Percentiles rank a stretch among this genome's conserved stretches.
These are phyloP conservation scores for Taxawa tesnikishii DNA, from an alignment of 2,329 filamentous ascomycete species.

Conservation along the genomic window DNA sequence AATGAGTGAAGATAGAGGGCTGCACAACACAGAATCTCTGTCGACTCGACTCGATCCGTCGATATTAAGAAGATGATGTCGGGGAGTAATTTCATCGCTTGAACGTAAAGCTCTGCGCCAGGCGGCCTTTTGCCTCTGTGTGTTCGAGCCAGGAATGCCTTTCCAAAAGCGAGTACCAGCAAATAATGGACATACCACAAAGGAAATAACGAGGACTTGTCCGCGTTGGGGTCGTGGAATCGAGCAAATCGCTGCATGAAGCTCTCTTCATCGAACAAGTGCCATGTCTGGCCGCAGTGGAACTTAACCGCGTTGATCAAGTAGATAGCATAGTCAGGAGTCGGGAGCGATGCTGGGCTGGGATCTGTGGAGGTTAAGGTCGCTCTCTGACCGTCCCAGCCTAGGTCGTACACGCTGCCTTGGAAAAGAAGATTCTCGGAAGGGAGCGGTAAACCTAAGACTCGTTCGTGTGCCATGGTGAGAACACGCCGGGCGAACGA, in stretches of 20 bases:
- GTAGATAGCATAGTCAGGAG: slow-evolving; percentile 39
- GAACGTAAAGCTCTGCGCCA: slow-evolving; percentile 34
- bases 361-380: no score
- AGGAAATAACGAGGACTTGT: slow-evolving; percentile 4
- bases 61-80: slow-evolving; percentile 28
- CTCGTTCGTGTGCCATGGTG: slow-evolving; percentile 35
- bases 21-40: slow-evolving; percentile 40
- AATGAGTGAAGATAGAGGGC: slow-evolving; percentile 41
- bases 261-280: slow-evolving; percentile 40
- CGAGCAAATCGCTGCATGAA: slow-evolving; percentile 34
- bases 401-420: slow-evolving; percentile 38
- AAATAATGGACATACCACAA: slow-evolving; percentile 44
- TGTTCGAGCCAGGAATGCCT: slow-evolving; percentile 39
- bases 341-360: no score
- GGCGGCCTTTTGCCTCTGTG: slow-evolving; percentile 25
- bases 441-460: no score
- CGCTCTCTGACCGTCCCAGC: slow-evolving; percentile 43
- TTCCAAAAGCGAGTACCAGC: slow-evolving; percentile 42
- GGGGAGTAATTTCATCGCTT: slow-evolving; percentile 32
- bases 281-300: slow-evolving; percentile 41
- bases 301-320: slow-evolving; percentile 46
- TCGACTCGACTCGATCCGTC: no score
- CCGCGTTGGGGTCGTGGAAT: slow-evolving; percentile 24
- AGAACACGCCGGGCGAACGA: slow-evolving; percentile 39
- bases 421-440: no score